These are phyloP conservation scores for Sisymbrium irio DNA, from an alignment of 345 rosid species.

Conservation along the genomic window DNA sequence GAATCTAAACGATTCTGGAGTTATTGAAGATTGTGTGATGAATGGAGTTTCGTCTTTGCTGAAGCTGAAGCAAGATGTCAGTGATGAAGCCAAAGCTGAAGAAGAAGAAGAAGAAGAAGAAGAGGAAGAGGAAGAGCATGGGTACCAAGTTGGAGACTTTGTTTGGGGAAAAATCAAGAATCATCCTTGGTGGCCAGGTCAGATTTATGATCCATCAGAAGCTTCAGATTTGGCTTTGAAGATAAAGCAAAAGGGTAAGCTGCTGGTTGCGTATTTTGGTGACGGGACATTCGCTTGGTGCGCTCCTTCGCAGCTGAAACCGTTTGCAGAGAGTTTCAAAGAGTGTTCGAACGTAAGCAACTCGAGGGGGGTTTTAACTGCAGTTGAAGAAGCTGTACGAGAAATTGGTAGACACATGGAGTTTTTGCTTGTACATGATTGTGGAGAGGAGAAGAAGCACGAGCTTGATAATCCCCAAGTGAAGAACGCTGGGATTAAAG, in stretches of 20 bases:
- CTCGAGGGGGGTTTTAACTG: constrained; percentile 49
- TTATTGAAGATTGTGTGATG: constrained; percentile 56
- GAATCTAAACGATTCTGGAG: constrained; percentile 18
- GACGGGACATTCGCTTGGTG: constrained; percentile 96
- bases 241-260: constrained; percentile 48
- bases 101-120: constrained; percentile 14
- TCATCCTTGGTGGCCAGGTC: constrained; percentile 99
- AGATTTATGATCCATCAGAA: constrained; percentile 63
- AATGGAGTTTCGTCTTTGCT: constrained; percentile 69
- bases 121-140: constrained; percentile 36
- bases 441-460: constrained; percentile 36
- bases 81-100: constrained; percentile 29
- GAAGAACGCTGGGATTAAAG: constrained; percentile 65
- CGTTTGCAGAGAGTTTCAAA: constrained; percentile 65
- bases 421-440: constrained; percentile 52
- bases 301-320: constrained; percentile 68
- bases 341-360: constrained; percentile 56
- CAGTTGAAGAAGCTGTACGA: constrained; percentile 54
- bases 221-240: constrained; percentile 73
- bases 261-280: constrained; percentile 86
- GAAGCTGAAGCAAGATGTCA: constrained; percentile 48
- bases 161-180: constrained; percentile 94
- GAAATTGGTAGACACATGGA: constrained; percentile 70
- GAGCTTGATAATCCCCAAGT: constrained; percentile 42
- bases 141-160: constrained; percentile 72